Evolutionary conservation across 257 asterid genomes (phyloP), one percentile per base, ranked within the genome.

Genomic region (Cinchona pubescens): DNA sequence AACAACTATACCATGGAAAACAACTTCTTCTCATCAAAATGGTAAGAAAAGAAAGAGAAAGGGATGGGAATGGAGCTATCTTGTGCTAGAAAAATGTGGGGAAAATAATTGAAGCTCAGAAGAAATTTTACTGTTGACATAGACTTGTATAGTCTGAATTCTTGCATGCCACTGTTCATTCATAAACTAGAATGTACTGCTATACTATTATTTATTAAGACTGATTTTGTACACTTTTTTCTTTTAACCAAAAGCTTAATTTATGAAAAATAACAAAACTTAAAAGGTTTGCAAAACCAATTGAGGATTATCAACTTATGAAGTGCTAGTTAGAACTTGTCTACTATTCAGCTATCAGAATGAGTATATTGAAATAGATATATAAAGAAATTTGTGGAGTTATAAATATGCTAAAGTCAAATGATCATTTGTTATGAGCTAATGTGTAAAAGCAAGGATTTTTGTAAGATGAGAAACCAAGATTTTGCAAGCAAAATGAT

Each of bases 141-240:
- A 23, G 71, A 37, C 25, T 40, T 21, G 7, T 3, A n/a, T n/a
- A 7, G 27, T 21, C 5, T 40, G 38, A 25, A 56, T 59, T 45
- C 65, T 27, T 69, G 76, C 71, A 69, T 69, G 71, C 76, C 34
- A 77, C 71, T 77, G 71, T 60, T 77, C 64, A 53, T 60, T 77
- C 64, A 53, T 61, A 61, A 51, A 23, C n/a, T 43, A 7, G 40
- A 63, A 25, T 40, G n/a, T 9, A 27, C 7, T 15, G 72, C 7
- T 27, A 19, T 27, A 13, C 49, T n/a, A 21, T 61, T 6, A 13
- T 35, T 42, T 37, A 2, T 58, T 58, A 58, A 58, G 16, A 25
- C 65, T 27, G 38, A 27, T 59, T 11, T 59, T 59, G n/a, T n/a
- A 59, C 11, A 27, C 65, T 59, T 12, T 3, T 25, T 62, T 62